A percentile compares a stretch with the other conserved stretches of the same genome.
Evolutionary conservation across 2,329 filamentous ascomycete genomes (phyloP).

Genomic region (Aspergillus hortae): DNA sequence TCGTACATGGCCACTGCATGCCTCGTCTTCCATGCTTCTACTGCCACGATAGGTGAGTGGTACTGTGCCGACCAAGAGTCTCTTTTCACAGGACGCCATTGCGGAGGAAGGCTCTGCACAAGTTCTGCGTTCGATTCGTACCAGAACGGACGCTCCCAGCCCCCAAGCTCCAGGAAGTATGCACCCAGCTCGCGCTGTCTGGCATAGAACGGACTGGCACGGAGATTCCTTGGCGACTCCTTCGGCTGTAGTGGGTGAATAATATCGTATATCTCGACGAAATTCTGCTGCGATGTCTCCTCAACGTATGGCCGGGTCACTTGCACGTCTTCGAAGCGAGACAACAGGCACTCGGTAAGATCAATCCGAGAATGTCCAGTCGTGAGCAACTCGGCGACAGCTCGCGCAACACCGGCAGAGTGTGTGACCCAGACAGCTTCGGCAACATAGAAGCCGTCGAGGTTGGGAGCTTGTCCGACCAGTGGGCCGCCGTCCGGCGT

Average conservation of each 20-base stretch:
- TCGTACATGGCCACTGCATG: constrained; percentile 62
- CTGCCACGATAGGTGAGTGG: constrained; percentile 58
- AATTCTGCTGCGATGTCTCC: constrained; percentile 60
- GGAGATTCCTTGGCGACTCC: constrained; percentile 56
- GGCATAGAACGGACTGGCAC: constrained; percentile 56
- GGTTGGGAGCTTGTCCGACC: constrained; percentile 54
- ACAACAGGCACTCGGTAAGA: constrained; percentile 57
- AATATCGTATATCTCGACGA: constrained; percentile 64
- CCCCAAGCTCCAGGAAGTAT: constrained; percentile 57
- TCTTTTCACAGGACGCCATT: constrained; percentile 54
- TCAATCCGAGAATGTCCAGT: constrained; percentile 55
- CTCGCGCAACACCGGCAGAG: constrained; percentile 60
- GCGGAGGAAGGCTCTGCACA: constrained; percentile 48
- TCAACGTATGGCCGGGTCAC: constrained; percentile 53
- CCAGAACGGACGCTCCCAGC: constrained; percentile 64
- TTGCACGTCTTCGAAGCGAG: constrained; percentile 61
- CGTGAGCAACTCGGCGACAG: constrained; percentile 58
- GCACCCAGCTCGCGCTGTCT: constrained; percentile 50
- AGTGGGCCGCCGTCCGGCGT: constrained; percentile 62
- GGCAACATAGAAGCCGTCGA: constrained; percentile 62
- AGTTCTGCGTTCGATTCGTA: constrained; percentile 56
- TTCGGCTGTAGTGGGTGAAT: constrained; percentile 59
- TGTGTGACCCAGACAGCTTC: constrained; percentile 67
- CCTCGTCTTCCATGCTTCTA: constrained; percentile 63
- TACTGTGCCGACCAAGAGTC: constrained; percentile 58